These are phyloP conservation scores for Phlyctochytrium arcticum DNA, from an alignment of 192 early-diverging fungal species.

Conservation along the genomic window DNA sequence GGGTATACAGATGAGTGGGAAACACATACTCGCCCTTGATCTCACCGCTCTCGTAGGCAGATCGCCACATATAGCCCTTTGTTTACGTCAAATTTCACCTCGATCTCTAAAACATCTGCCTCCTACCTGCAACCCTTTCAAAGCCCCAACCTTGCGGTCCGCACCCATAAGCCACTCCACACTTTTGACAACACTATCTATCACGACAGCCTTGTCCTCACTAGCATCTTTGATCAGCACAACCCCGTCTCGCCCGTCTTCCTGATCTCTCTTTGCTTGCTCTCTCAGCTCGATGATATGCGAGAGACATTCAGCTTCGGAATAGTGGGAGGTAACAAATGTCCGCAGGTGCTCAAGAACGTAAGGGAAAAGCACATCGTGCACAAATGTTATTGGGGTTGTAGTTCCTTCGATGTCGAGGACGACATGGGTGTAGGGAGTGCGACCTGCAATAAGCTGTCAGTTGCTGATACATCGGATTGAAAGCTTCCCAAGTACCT, in stretches of 20 bases:
- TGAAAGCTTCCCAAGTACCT: too few species aligned
- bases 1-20: not conserved
- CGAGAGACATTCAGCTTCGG: constrained; percentile 18
- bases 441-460: too few species aligned
- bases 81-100: not conserved
- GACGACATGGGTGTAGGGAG: constrained; percentile 55
- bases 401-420: constrained; percentile 96
- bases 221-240: constrained; percentile 13
- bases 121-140: constrained; percentile 78
- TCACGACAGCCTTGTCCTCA: too few species aligned
- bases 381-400: constrained; percentile 93
- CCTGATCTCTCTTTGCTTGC: constrained; percentile 21
- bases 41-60: constrained; percentile 73
- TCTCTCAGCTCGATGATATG: not conserved
- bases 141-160: constrained; percentile 86
- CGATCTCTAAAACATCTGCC: not conserved
- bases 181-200: too few species aligned
- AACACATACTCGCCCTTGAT: constrained; percentile 73
- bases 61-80: constrained; percentile 90
- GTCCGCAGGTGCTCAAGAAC: constrained; percentile 53
- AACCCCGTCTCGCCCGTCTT: not conserved
- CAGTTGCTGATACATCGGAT: too few species aligned
- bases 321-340: constrained; percentile 67
- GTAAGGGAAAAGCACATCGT: constrained; percentile 90
- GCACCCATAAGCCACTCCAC: constrained; percentile 78